Conservation (phyloP, 2,329 filamentous ascomycete species). For the Didymella glomerata region DNA sequence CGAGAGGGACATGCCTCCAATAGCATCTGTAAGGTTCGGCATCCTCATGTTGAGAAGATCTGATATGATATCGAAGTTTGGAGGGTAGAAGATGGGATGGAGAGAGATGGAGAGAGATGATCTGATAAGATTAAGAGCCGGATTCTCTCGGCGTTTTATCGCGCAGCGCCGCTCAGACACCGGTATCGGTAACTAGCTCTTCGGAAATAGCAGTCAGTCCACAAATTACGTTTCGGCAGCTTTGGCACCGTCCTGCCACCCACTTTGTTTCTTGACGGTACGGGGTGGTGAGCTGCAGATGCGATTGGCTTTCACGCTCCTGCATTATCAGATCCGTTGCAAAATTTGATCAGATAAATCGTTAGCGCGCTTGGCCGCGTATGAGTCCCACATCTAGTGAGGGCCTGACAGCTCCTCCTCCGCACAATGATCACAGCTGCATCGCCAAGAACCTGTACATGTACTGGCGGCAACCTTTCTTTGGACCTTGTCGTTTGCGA, state of each 20-base stretch:
- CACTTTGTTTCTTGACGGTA: constrained; percentile 18
- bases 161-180: constrained; percentile 13
- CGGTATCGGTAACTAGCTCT: constrained; percentile 26
- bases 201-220: constrained; percentile 3
- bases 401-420: constrained; percentile 7
- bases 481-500: constrained; percentile 5
- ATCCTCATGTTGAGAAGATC: constrained; percentile 41
- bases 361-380: constrained; percentile 25
- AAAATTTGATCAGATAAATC: constrained; percentile 31
- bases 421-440: constrained; percentile 1
- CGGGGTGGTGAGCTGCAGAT: constrained; percentile 2
- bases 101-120: constrained; percentile 34
- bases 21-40: constrained; percentile 33
- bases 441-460: constrained; percentile 4
- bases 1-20: constrained; percentile 41
- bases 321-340: constrained; percentile 31
- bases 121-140: constrained; percentile 48
- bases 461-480: constrained; percentile 12
- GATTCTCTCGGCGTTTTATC: constrained; percentile 31
- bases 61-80: constrained; percentile 23
- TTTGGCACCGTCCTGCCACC: neutral
- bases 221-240: constrained; percentile 9
- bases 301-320: constrained; percentile 6
- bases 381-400: constrained; percentile 1
- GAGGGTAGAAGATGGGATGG: constrained; percentile 4